Percentiles rank a stretch among this genome's conserved stretches.
Conservation (phyloP, 139 green algal species). For the Coccomyxa sp. region DNA sequence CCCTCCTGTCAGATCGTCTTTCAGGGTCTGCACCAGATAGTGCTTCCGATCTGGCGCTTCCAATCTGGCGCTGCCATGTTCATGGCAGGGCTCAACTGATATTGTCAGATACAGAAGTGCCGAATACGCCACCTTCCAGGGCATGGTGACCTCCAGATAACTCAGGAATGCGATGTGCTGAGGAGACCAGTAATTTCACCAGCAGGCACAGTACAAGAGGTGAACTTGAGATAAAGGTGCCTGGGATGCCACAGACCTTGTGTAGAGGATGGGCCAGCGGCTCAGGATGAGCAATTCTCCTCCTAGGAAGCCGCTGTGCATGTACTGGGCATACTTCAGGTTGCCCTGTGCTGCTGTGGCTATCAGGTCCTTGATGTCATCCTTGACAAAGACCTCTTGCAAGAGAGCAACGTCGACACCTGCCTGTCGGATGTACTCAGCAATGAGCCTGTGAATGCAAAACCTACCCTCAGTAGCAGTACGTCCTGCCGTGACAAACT, state of each 20-base stretch:
- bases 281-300: slow-evolving; percentile 14
- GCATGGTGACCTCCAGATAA: not conserved
- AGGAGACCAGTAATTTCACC: not conserved
- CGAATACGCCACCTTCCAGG: not conserved
- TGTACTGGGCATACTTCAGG: slow-evolving; percentile 9
- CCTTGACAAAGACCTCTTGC: slow-evolving; percentile 16
- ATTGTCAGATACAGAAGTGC: not conserved
- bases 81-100: not conserved
- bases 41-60: no score
- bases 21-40: no score
- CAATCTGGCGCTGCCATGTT: no score
- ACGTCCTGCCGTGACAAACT: no score
- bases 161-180: not conserved
- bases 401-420: slow-evolving; percentile 14
- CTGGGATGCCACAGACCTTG: not conserved
- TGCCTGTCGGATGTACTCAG: no score
- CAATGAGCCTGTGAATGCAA: no score
- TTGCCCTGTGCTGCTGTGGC: not conserved
- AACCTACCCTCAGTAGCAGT: no score
- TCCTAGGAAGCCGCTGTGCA: slow-evolving; percentile 3
- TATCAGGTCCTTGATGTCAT: not conserved
- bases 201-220: no score
- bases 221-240: not conserved
- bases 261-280: slow-evolving; percentile 1
- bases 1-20: not conserved